Evolutionary conservation across 179 eudicot species (phyloP), one percentile per base, ranked within the genome.

Genomic region (Spinacia oleracea): DNA sequence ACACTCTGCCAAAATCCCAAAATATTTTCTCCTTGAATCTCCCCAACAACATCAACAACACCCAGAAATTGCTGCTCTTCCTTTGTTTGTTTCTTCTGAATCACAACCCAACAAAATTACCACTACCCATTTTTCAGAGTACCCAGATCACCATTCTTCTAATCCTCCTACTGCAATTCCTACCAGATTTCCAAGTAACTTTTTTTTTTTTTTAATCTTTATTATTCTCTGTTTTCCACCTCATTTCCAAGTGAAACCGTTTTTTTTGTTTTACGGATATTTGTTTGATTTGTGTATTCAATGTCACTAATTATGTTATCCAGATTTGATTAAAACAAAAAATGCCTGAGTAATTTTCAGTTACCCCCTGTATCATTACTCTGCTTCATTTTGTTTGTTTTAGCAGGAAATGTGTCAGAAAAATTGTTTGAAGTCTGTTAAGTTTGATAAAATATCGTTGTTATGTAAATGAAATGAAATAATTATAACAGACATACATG

Each of bases 31-130:
- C 14, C 78, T 75, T 80, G 71, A 85, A 32, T 78, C 84, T 62
- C 82, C 81, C 67, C 85, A 79, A 64, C 64, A 79, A 60, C 78
- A 72, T 42, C 79, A 48, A 58, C 45, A 45, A 20, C 58, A 64
- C 31, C 21, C 43, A 16, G 20, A 60, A 66, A 46, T 71, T 56
- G 74, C 85, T 69, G 86, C 90, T 23, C 92, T 91, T 40, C 91
- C 93, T 32, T 86, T 93, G 83, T 90, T 93, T 86, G 87, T 82
- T 38, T 78, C 93, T 75, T 82, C 76, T 59, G 59, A 78, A 83
- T 43, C 78, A 77, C 75, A 69, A 23, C 16, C 75, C 80, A 81
- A 43, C 84, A 83, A 84, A 80, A 66, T 70, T 43, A 83, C 34
- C 51, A 42, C 55, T 25, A 8, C 27, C 60, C 76, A 70, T 69